phyloP scores from a whole-genome alignment of 441 rosid genomes.

The Capsella rubella region DNA sequence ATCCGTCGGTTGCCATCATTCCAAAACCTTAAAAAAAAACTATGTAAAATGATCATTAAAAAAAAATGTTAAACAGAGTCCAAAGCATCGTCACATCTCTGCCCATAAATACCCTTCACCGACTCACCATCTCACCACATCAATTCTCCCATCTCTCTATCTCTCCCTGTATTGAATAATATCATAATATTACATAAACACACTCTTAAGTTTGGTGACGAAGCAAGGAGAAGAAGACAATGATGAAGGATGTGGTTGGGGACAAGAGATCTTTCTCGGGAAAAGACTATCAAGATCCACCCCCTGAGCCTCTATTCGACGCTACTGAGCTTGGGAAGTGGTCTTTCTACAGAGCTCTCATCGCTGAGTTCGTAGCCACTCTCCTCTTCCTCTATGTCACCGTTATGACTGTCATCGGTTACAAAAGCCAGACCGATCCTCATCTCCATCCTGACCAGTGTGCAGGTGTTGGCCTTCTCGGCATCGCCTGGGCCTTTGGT shows the following conservation, averaged over 20 bases:
- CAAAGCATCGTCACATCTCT: conserved; percentile 43
- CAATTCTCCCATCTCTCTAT: conserved; percentile 19
- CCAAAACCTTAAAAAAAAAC: conserved; percentile 29
- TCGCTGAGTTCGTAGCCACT: conserved; percentile 91
- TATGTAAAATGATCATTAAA: conserved; percentile 8
- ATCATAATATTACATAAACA: not conserved
- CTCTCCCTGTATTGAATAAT: not conserved
- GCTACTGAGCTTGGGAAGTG: conserved; percentile 65
- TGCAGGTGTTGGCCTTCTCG: conserved; percentile 82
- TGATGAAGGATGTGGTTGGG: conserved; percentile 56
- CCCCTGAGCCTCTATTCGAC: conserved; percentile 79
- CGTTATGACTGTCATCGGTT: conserved; percentile 82
- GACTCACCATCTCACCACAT: conserved; percentile 34
- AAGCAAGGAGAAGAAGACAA: conserved; percentile 12
- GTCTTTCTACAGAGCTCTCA: conserved; percentile 91
- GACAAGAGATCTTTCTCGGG: conserved; percentile 67
- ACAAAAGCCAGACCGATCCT: conserved; percentile 63
- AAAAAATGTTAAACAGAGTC: not conserved
- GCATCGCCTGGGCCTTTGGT: conserved; percentile 95
- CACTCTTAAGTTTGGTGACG: not conserved
- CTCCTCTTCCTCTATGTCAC: conserved; percentile 82
- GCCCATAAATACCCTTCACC: conserved; percentile 46
- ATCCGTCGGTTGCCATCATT: conserved; percentile 17
- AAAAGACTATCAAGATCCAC: conserved; percentile 93
- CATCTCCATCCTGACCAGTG: conserved; percentile 53